These are phyloP conservation scores for Solanum piurae DNA, from an alignment of 257 asterid genomes.

Conservation along the genomic window DNA sequence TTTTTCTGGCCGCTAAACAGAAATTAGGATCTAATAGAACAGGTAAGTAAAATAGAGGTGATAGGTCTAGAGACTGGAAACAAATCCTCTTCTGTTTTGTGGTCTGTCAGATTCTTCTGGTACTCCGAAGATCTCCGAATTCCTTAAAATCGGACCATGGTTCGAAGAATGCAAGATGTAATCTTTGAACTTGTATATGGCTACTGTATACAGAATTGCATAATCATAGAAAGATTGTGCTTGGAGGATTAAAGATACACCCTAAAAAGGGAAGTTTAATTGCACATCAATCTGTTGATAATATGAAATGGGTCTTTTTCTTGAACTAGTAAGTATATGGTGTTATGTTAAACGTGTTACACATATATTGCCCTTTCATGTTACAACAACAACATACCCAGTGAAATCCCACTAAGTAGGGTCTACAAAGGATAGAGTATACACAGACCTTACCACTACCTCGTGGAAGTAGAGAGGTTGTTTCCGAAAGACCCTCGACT, in stretches of 20 bases:
- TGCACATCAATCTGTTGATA: not conserved
- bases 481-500: too few relatives aligned
- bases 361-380: not conserved
- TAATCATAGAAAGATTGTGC: not conserved
- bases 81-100: not conserved
- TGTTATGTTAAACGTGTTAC: not conserved
- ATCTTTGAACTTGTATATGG: not conserved
- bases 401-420: too few relatives aligned
- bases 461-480: too few relatives aligned
- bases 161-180: not conserved
- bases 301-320: not conserved
- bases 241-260: not conserved
- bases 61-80: not conserved
- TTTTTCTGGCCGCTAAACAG: not conserved
- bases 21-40: too few relatives aligned
- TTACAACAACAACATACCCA: not conserved
- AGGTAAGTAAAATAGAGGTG: not conserved
- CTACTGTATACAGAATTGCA: not conserved
- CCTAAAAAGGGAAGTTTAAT: not conserved
- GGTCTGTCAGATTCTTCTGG: too few relatives aligned
- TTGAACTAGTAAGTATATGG: not conserved
- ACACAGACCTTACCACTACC: too few relatives aligned
- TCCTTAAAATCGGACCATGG: not conserved
- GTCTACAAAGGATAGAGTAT: too few relatives aligned
- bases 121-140: not conserved